Conservation (phyloP, 1,139 yeast species). For the Zygotorulaspora mrakii region DNA sequence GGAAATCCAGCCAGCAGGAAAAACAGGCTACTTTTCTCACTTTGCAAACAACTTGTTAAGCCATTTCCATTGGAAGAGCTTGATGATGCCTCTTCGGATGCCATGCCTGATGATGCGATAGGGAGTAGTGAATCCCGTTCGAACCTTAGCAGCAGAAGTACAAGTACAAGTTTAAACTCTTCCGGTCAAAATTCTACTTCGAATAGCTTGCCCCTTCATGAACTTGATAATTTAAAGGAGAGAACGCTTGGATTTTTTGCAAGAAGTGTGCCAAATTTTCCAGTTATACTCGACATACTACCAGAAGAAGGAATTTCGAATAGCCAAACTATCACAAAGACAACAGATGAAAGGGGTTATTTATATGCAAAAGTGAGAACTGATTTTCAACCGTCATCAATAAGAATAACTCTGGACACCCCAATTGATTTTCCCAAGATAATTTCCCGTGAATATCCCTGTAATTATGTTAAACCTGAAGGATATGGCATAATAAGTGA, state of each 20-base stretch:
- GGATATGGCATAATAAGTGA: slow-evolving; percentile 80
- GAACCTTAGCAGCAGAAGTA: slow-evolving; percentile 10
- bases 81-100: slow-evolving; percentile 23
- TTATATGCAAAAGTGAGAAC: slow-evolving; percentile 50
- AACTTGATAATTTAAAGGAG: slow-evolving; percentile 44
- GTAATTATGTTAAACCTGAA: slow-evolving; percentile 29
- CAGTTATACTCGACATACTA: slow-evolving; percentile 45
- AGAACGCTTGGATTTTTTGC: slow-evolving; percentile 61
- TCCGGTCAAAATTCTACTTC: slow-evolving; percentile 1
- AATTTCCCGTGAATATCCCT: slow-evolving; percentile 15
- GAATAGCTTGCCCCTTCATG: slow-evolving; percentile 12
- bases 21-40: slow-evolving; percentile 60
- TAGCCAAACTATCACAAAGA: slow-evolving; percentile 34
- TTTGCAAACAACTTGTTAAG: slow-evolving; percentile 68
- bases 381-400: slow-evolving; percentile 51
- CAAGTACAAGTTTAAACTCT: slow-evolving; percentile 3
- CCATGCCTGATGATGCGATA: slow-evolving; percentile 9
- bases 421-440: slow-evolving; percentile 19
- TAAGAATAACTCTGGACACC: slow-evolving; percentile 35
- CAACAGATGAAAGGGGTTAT: slow-evolving; percentile 60
- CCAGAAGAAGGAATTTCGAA: slow-evolving; percentile 44
- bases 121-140: slow-evolving; percentile 10
- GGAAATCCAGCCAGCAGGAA: slow-evolving; percentile 63
- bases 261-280: slow-evolving; percentile 51
- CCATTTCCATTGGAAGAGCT: slow-evolving; percentile 33